Evolutionary conservation across 345 rosid genomes (phyloP).

Genomic region (Gossypium herbaceum): DNA sequence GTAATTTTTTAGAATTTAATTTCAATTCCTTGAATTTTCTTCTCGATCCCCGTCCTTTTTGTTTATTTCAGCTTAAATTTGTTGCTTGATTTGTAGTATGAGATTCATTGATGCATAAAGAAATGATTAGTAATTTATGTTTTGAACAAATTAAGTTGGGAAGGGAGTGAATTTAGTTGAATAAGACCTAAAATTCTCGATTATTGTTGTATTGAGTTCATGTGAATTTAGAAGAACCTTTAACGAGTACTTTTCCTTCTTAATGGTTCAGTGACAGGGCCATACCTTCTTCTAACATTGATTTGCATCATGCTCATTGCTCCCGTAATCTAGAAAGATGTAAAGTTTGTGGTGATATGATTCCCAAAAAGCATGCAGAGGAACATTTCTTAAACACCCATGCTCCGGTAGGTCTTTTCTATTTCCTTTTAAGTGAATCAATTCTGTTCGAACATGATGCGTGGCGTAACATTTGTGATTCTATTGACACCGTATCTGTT

Average conservation of each 20-base stretch:
- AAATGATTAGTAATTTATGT: not conserved
- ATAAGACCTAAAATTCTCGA: not conserved
- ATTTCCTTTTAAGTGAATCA: constrained; percentile 3
- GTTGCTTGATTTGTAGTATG: not conserved
- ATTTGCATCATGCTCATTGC: constrained; percentile 88
- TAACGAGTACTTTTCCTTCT: constrained; percentile 12
- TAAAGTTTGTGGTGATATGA: constrained; percentile 91
- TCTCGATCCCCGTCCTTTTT: not conserved
- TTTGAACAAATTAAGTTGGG: not conserved
- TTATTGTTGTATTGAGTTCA: not conserved
- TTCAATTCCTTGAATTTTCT: not conserved
- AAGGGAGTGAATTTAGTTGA: not conserved
- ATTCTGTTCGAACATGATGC: not conserved
- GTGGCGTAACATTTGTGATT: not conserved
- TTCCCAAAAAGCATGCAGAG: constrained; percentile 79
- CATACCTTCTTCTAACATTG: constrained; percentile 76
- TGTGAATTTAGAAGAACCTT: not conserved
- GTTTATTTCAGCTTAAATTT: not conserved
- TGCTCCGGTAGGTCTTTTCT: constrained; percentile 68
- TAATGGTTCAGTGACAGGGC: constrained; percentile 63
- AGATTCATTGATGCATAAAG: not conserved
- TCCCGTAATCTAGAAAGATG: constrained; percentile 88
- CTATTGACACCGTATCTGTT: constrained; percentile 13
- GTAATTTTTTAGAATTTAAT: constrained; percentile 27
- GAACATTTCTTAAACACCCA: constrained; percentile 85